These are phyloP conservation scores for Diplodia mutila DNA, from an alignment of 2,329 filamentous ascomycete species.

Conservation along the genomic window DNA sequence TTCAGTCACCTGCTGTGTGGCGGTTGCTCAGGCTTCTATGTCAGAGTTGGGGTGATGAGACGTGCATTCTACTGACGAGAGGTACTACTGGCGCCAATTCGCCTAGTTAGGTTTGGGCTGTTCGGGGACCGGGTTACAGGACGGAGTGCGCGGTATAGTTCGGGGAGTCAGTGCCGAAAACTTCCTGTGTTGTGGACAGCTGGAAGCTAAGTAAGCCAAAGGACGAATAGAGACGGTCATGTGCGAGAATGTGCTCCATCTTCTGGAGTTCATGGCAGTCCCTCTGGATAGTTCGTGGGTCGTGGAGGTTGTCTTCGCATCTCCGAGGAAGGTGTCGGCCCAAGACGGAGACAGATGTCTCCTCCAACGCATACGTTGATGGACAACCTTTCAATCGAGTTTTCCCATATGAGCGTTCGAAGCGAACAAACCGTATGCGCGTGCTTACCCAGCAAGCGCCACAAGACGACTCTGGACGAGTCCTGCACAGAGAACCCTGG, in stretches of 20 bases:
- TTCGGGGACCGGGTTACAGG: not conserved
- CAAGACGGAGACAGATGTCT: not conserved
- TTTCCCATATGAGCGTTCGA: not conserved
- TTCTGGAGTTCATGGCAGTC: too few relatives aligned
- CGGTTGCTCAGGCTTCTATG: too few relatives aligned
- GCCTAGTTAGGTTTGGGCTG: not conserved
- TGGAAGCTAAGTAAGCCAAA: too few relatives aligned
- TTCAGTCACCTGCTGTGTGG: too few relatives aligned
- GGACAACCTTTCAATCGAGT: not conserved
- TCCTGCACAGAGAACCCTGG: not conserved
- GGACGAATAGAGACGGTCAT: too few relatives aligned
- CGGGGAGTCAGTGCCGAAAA: too few relatives aligned
- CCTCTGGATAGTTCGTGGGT: too few relatives aligned
- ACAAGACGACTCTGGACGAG: not conserved
- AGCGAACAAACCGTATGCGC: not conserved
- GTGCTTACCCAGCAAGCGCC: not conserved
- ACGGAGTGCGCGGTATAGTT: not conserved
- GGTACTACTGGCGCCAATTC: not conserved
- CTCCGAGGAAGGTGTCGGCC: not conserved
- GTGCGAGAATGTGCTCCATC: too few relatives aligned
- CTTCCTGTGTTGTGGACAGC: too few relatives aligned
- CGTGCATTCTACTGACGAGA: not conserved
- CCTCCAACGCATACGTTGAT: not conserved
- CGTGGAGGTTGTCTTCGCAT: not conserved
- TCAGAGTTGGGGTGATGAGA: too few relatives aligned